These are phyloP conservation scores for Limnanthes douglasii DNA, from an alignment of 345 rosid species.

Conservation along the genomic window DNA sequence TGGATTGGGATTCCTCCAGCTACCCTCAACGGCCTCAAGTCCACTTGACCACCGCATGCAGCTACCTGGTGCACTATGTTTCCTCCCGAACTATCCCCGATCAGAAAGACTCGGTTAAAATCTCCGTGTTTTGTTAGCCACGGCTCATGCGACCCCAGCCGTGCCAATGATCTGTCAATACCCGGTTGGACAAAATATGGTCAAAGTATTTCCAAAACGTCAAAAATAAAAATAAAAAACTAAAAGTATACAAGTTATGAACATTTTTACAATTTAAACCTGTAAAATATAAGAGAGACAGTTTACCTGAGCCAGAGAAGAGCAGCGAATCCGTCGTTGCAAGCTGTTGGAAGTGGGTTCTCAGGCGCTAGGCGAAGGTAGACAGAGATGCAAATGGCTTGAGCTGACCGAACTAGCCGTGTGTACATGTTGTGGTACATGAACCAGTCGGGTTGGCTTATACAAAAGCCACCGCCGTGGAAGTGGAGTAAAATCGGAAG, in stretches of 20 bases:
- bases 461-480: constrained; percentile 40
- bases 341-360: constrained; percentile 26
- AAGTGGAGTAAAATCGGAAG: constrained; percentile 34
- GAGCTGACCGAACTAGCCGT: constrained; percentile 13
- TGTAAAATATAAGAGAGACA: no score
- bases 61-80: constrained; percentile 29
- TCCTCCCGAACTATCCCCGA: constrained; percentile 42
- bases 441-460: constrained; percentile 24
- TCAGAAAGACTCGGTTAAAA: constrained; percentile 22
- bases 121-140: constrained; percentile 20
- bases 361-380: constrained; percentile 29
- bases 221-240: no score
- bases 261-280: no score
- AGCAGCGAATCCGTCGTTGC: constrained; percentile 22
- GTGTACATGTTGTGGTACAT: constrained; percentile 22
- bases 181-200: no score
- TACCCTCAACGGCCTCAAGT: constrained; percentile 12
- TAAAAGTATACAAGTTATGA: no score
- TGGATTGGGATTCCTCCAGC: constrained; percentile 33
- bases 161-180: constrained; percentile 14
- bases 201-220: no score
- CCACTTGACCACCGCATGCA: constrained; percentile 15
- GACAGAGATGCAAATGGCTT: constrained; percentile 22
- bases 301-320: constrained; percentile 36
- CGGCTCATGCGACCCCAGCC: constrained; percentile 14